Percentiles rank a stretch among this genome's conserved stretches.
These are phyloP conservation scores for Sordaria brevicollis DNA, from an alignment of 495 filamentous ascomycete genomes.

Conservation along the genomic window DNA sequence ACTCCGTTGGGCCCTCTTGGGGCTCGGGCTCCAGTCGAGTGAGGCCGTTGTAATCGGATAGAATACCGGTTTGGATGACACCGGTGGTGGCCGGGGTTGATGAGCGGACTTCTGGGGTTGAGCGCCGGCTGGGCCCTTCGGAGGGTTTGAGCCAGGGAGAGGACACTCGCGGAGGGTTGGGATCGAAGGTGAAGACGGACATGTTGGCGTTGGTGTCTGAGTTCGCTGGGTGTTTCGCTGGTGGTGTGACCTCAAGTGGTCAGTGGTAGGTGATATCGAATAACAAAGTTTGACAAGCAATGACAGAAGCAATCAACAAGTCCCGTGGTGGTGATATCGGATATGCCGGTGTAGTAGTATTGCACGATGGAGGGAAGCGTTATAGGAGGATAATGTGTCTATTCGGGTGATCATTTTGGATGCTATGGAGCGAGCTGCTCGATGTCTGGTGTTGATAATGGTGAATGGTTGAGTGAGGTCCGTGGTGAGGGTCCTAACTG, in stretches of 20 bases:
- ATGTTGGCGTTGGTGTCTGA: conserved; percentile 32
- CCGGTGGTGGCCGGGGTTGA: conserved; percentile 15
- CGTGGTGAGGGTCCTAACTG: background rate
- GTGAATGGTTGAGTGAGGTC: background rate
- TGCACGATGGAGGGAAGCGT: conserved; percentile 14
- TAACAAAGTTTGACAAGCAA: background rate
- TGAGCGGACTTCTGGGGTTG: conserved; percentile 15
- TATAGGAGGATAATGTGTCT: conserved; percentile 24
- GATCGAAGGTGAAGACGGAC: conserved; percentile 95
- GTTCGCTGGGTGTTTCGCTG: background rate
- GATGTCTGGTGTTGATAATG: background rate
- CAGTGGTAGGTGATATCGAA: background rate
- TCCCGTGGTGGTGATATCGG: background rate
- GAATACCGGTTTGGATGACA: conserved; percentile 34
- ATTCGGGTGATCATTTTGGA: conserved; percentile 55
- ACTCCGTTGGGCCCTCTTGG: conserved; percentile 88
- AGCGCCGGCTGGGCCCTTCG: conserved; percentile 25
- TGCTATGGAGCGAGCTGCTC: conserved; percentile 9
- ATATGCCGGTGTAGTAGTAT: conserved; percentile 3
- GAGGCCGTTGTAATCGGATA: conserved; percentile 56
- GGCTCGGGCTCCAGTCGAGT: conserved; percentile 81
- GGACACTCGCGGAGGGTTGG: conserved; percentile 73
- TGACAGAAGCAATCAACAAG: background rate
- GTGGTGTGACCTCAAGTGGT: background rate
- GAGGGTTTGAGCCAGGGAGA: conserved; percentile 71